These are phyloP conservation scores for Chlamydomonas reinhardtii DNA, from an alignment of 163 green algal genomes.

Conservation along the genomic window DNA sequence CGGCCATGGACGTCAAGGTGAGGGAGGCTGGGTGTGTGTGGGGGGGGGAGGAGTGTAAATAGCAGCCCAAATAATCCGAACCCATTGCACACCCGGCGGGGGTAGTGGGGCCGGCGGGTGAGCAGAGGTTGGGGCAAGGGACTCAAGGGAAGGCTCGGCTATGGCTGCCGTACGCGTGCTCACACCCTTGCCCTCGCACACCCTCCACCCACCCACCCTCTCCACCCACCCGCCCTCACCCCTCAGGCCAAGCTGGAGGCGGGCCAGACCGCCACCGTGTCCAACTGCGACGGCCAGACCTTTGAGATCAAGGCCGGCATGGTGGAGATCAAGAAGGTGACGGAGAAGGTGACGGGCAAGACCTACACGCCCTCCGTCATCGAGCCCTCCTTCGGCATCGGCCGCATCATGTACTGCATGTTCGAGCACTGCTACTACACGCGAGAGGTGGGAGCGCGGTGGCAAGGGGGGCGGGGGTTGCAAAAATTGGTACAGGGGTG, in stretches of 20 bases:
- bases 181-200: background rate
- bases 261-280: constrained; percentile 58
- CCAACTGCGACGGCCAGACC: constrained; percentile 52
- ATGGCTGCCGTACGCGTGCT: too few species aligned
- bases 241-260: constrained; percentile 70
- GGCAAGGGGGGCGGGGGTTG: background rate
- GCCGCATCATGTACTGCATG: constrained; percentile 98
- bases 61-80: background rate
- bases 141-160: too few species aligned
- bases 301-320: constrained; percentile 69
- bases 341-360: constrained; percentile 83
- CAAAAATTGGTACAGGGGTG: background rate
- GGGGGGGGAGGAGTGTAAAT: background rate
- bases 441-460: constrained; percentile 62
- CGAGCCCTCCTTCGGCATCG: constrained; percentile 99
- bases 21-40: background rate
- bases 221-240: background rate
- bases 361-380: constrained; percentile 96
- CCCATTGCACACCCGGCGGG: too few species aligned
- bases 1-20: constrained; percentile 80
- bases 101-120: background rate
- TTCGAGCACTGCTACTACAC: constrained; percentile 98
- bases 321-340: constrained; percentile 69
- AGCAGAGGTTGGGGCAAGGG: too few species aligned
- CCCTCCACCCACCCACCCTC: background rate